phyloP scores from a whole-genome alignment of 345 rosid species.

The Anacardium occidentale region DNA sequence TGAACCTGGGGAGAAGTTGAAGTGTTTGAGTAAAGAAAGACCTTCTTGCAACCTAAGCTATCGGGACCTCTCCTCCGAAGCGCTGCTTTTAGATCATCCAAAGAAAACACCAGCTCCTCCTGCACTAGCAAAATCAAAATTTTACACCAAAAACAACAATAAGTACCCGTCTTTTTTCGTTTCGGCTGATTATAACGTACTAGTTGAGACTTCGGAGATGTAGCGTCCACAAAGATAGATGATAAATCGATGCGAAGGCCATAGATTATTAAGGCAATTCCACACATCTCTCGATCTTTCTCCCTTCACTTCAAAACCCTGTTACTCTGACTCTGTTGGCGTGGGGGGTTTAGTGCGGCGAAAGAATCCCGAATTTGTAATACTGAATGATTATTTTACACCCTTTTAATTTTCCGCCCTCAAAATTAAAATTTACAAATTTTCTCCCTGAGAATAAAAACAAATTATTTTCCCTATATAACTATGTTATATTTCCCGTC shows the following conservation, averaged over 20 bases:
- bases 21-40: slow-evolving; percentile 33
- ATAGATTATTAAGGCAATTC: slow-evolving; percentile 60
- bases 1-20: slow-evolving; percentile 19
- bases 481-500: too few relatives aligned
- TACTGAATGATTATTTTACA: too few relatives aligned
- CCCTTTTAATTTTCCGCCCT: too few relatives aligned
- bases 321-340: neutral
- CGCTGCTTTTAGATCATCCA: slow-evolving; percentile 56
- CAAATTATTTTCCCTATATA: too few relatives aligned
- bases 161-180: too few relatives aligned
- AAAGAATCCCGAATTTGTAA: too few relatives aligned
- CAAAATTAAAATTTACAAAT: too few relatives aligned
- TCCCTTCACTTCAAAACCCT: slow-evolving; percentile 1
- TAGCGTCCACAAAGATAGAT: slow-evolving; percentile 22
- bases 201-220: slow-evolving; percentile 26
- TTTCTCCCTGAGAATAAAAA: too few relatives aligned
- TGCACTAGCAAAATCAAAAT: slow-evolving; percentile 14
- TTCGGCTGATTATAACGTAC: slow-evolving; percentile 15
- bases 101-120: slow-evolving; percentile 44
- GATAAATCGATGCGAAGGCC: slow-evolving; percentile 54
- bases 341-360: neutral
- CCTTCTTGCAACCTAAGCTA: slow-evolving; percentile 53
- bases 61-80: slow-evolving; percentile 75
- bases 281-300: slow-evolving; percentile 54
- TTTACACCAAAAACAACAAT: too few relatives aligned